These are phyloP conservation scores for Raddia guianensis DNA, from an alignment of 176 grass and related monocot genomes.

Conservation along the genomic window DNA sequence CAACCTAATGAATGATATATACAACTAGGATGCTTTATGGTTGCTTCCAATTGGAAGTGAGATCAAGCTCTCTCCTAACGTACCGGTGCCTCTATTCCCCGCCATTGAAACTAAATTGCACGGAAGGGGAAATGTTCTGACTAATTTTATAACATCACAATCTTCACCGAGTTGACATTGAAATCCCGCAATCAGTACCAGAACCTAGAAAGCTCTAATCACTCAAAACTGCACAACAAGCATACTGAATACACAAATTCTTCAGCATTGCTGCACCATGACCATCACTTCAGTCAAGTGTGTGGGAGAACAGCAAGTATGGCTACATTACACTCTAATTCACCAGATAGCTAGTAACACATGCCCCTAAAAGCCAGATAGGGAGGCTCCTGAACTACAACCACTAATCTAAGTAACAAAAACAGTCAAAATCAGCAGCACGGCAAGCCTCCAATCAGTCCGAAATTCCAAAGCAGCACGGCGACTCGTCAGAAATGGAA, in stretches of 20 bases:
- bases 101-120: not conserved
- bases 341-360: not conserved
- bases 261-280: not conserved
- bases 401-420: not conserved
- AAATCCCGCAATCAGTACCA: not conserved
- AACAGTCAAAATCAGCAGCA: not conserved
- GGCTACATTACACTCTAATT: conserved; percentile 4
- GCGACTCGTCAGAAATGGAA: not conserved
- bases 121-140: not conserved
- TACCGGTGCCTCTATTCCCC: not conserved
- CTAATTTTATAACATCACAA: not conserved
- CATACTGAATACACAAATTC: conserved; percentile 12
- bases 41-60: conserved; percentile 11
- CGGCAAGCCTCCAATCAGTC: not conserved
- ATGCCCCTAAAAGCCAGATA: not conserved
- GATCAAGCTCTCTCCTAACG: not conserved
- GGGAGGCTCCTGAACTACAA: not conserved
- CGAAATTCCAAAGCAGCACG: not conserved
- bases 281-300: not conserved
- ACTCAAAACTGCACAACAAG: not conserved
- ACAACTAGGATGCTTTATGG: not conserved
- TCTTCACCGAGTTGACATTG: not conserved
- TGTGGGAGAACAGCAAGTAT: not conserved
- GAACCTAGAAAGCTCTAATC: conserved; percentile 2
- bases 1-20: conserved; percentile 26